A percentile compares a stretch with the other conserved stretches of the same genome.
These are phyloP conservation scores for Synchytrium microbalum DNA, from an alignment of 371 early-diverging fungal genomes.

Conservation along the genomic window DNA sequence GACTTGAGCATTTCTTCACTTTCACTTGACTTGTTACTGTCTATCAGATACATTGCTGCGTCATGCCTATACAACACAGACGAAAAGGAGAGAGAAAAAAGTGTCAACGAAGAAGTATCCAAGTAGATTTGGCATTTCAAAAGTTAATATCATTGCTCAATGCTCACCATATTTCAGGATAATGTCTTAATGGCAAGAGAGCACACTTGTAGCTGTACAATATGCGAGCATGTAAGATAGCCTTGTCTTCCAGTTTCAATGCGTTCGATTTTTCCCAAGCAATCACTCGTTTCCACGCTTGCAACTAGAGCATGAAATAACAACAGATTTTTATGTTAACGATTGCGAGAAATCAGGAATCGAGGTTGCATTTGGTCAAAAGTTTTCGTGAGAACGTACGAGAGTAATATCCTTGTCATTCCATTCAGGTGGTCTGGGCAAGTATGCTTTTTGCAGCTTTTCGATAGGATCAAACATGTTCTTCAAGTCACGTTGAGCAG, in stretches of 20 bases:
- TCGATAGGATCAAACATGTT: constrained; percentile 66
- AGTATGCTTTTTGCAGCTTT: constrained; percentile 31
- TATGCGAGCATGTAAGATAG: constrained; percentile 58
- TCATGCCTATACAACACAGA: constrained; percentile 50
- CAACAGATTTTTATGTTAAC: constrained; percentile 12
- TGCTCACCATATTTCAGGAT: constrained; percentile 80
- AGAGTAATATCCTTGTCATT: constrained; percentile 60
- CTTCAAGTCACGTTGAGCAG: constrained; percentile 71
- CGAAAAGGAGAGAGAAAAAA: neutral
- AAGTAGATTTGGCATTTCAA: neutral
- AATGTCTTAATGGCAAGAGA: constrained; percentile 67
- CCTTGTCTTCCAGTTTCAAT: constrained; percentile 59
- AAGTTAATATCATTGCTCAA: neutral
- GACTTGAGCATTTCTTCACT: constrained; percentile 62
- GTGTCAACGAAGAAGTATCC: neutral
- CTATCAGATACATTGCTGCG: constrained; percentile 61
- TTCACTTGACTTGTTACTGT: constrained; percentile 61
- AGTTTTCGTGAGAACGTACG: constrained; percentile 26
- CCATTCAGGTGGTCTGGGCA: constrained; percentile 83
- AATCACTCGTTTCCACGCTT: constrained; percentile 77
- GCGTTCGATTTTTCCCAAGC: constrained; percentile 90
- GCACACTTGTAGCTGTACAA: constrained; percentile 82
- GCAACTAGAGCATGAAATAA: constrained; percentile 33
- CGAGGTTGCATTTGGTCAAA: neutral
- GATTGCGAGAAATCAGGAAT: neutral